phyloP scores from a whole-genome alignment of 768 basidiomycete species.

The Psilocybe sp. region DNA sequence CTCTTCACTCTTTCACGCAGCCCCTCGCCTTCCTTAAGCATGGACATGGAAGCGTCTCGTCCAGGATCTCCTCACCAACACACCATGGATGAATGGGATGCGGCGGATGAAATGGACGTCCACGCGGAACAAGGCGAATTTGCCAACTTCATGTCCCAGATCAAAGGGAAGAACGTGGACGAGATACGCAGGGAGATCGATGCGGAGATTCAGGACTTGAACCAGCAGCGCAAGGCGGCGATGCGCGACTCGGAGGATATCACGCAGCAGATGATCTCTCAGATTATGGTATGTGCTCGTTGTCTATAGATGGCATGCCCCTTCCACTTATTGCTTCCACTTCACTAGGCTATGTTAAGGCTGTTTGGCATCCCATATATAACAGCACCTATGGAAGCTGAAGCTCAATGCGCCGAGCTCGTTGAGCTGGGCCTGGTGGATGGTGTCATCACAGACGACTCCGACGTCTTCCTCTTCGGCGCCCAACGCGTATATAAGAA shows the following conservation, averaged over 20 bases:
- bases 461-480: constrained; percentile 97
- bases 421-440: constrained; percentile 85
- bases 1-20: constrained; percentile 27
- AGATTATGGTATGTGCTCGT: constrained; percentile 63
- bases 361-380: constrained; percentile 98
- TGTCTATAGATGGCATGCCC: too few species aligned
- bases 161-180: constrained; percentile 83
- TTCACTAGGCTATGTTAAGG: constrained; percentile 74
- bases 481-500: constrained; percentile 96
- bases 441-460: constrained; percentile 98
- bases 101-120: constrained; percentile 82
- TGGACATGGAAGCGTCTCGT: constrained; percentile 15
- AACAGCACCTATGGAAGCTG: constrained; percentile 99
- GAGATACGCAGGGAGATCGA: constrained; percentile 86
- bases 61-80: constrained; percentile 11
- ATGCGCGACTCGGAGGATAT: constrained; percentile 95
- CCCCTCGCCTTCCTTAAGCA: constrained; percentile 14
- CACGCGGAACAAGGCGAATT: constrained; percentile 85
- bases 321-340: too few species aligned
- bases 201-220: constrained; percentile 79
- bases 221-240: constrained; percentile 82
- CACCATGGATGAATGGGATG: constrained; percentile 58
- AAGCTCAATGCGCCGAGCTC: constrained; percentile 96
- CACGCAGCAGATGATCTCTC: constrained; percentile 90
- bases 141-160: constrained; percentile 87